Base-by-base conservation (phyloP, 768 basidiomycete genomes). In the Terana coerulea region DNA sequence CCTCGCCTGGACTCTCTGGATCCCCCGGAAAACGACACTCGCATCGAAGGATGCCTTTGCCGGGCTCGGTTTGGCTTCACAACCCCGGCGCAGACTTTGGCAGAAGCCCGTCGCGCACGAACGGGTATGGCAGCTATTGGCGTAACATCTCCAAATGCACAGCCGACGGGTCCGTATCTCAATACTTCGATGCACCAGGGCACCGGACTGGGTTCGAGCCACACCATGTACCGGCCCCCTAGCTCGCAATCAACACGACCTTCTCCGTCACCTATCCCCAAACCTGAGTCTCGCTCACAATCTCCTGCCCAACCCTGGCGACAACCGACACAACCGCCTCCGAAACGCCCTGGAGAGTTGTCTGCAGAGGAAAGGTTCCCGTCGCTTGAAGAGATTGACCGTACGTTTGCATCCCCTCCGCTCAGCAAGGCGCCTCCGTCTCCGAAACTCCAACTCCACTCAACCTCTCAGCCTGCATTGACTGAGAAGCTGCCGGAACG, bases 311-410 rank as follows among this genome's bases (percentile, higher is more conserved):
- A 25, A 21, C n/a, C n/a, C n/a, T n/a, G n/a, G n/a, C n/a, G n/a
- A n/a, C 43, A 24, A 31, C 15, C 39, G 11, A n/a, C 31, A 7
- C 49, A 37, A 30, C 30, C 52, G 30, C 57, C 47, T 1, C 49
- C 59, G 10, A 49, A 43, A 41, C 55, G 57, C 1, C 53, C 56
- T 14, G 53, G n/a, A 19, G 56, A 54, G 29, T 63, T 76, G 21
- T 71, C 77, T 36, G 78, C 74, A 15, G 91, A 94, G 66, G 76
- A 81, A 26, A 77, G 90, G 47, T 97, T 90, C 66, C 94, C 94
- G 0, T 88, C 94, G 0, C 70, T 97, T 35, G 94, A 95, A 64
- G 87, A 89, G 53, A 72, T 95, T 5, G 86, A 91, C 65, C 78
- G 81, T 21, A 69, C 70, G 9, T 78, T 81, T 54, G 59, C 61